A percentile compares a stretch with the other conserved stretches of the same genome.
Evolutionary conservation across 2,329 filamentous ascomycete genomes (phyloP).

Genomic region (Calonectria hongkongensis): DNA sequence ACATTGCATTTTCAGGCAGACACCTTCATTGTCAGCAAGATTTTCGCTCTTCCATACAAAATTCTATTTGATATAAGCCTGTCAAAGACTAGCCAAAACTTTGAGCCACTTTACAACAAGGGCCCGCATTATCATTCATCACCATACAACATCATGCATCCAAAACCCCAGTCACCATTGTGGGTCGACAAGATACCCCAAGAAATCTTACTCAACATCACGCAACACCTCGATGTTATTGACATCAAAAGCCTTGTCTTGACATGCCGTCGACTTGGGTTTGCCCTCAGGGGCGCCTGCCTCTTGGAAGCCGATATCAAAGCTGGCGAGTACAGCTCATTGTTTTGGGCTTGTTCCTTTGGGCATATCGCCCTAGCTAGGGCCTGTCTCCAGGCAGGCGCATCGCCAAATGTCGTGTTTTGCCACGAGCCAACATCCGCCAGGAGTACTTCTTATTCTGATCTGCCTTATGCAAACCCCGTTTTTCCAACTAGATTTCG

Average conservation of each 20-base stretch:
- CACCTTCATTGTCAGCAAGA: no score
- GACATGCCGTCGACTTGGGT: background rate
- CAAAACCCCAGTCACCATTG: background rate
- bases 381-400: background rate
- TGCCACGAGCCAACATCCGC: background rate
- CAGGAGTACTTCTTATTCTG: background rate
- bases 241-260: background rate
- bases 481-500: background rate
- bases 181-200: constrained; percentile 6
- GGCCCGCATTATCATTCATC: no score
- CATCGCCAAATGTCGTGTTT: background rate
- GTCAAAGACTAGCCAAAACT: no score
- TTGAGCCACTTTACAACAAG: no score
- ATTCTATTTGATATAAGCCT: no score
- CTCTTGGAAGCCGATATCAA: background rate
- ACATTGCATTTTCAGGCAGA: no score
- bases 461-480: background rate
- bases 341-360: background rate
- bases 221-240: background rate
- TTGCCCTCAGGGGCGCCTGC: background rate
- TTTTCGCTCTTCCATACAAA: no score
- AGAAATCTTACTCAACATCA: background rate
- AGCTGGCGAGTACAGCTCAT: background rate
- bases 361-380: background rate
- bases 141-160: background rate